Base-by-base conservation (phyloP, 805 yeast species). In the Wickerhamiella lipophila region DNA sequence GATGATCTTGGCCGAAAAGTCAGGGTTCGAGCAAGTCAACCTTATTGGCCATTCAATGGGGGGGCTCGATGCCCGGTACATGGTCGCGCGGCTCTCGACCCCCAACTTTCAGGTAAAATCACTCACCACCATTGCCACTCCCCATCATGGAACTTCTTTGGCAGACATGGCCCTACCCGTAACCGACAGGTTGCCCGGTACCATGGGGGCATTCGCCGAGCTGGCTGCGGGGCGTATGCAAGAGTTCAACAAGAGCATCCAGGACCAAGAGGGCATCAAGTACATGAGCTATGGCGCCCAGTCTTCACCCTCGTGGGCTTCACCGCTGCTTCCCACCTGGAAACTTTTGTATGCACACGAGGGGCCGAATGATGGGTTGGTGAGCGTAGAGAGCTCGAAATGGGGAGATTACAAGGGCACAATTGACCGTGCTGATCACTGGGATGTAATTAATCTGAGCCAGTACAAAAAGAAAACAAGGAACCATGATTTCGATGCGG, bases 1-100 rank as follows among this genome's bases (percentile, higher is more conserved):
- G 1, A 77, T 73, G 55, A 73, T 87, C 4, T n/a, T 41, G 16
- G 9, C n/a, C 26, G 26, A 47, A 13, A 41, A 40, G 35, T 11
- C 34, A 8, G 46, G 44, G 34, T 35, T 32, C 7, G 43, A 48
- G 43, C 78, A 77, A 51, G 71, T 87, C 13, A 88, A 88, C 58
- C 61, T 87, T 40, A 70, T 87, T 22, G 92, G 92, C 5, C 96
- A 87, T 60, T 85, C 95, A 0, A 86, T 87, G 96, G 96, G 96
- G 4, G 96, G 96, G 0, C 66, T 87, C 26, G 96, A 88, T 59
- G 76, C 87, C 29, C 67, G 96, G 46, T 84, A 78, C 60, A 63
- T 88, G 54, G 82, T 86, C 1, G 72, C 83, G 0, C 68, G 73
- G 44, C 60, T 82, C 63, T 68, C 43, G 66, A 61, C 50, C 46